A percentile compares a stretch with the other conserved stretches of the same genome.
Conservation (phyloP, 75 land plant genomes). For the Selaginella moellendorffii region DNA sequence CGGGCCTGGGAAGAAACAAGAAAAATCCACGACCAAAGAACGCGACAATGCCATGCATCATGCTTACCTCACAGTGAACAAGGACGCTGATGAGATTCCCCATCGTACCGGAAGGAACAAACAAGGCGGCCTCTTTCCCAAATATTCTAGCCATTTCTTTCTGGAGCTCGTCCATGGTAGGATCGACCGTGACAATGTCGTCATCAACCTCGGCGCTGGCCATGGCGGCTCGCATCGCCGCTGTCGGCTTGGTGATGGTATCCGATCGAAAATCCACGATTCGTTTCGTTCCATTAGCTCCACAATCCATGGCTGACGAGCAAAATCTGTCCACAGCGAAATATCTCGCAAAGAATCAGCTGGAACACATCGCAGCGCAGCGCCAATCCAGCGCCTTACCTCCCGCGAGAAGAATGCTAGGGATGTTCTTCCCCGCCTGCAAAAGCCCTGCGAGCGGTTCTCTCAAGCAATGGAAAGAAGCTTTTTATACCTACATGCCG, state of each 20-base stretch:
- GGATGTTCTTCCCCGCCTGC: no score
- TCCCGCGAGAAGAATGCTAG: no score
- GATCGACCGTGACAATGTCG: conserved; percentile 69
- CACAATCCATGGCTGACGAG: no score
- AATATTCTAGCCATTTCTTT: conserved; percentile 55
- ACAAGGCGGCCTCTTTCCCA: conserved; percentile 86
- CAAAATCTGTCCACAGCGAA: no score
- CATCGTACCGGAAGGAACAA: conserved; percentile 97
- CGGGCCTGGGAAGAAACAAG: conserved; percentile 23
- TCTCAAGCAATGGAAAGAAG: no score
- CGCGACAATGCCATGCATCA: not conserved
- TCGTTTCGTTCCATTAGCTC: no score
- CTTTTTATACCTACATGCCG: no score
- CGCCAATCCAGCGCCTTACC: no score
- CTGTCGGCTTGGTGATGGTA: conserved; percentile 77
- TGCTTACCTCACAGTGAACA: conserved; percentile 63
- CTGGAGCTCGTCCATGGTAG: conserved; percentile 50
- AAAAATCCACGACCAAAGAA: not conserved
- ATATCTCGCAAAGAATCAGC: no score
- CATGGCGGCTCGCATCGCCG: conserved; percentile 86
- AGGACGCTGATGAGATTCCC: conserved; percentile 86
- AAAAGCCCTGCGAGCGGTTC: no score
- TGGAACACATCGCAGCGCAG: no score
- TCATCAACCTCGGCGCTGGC: conserved; percentile 88
- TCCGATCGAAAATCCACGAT: conserved; percentile 45